A percentile compares a stretch with the other conserved stretches of the same genome.
These are phyloP conservation scores for Teunomyces aglyptinius DNA, from an alignment of 805 yeast genomes.

Conservation along the genomic window DNA sequence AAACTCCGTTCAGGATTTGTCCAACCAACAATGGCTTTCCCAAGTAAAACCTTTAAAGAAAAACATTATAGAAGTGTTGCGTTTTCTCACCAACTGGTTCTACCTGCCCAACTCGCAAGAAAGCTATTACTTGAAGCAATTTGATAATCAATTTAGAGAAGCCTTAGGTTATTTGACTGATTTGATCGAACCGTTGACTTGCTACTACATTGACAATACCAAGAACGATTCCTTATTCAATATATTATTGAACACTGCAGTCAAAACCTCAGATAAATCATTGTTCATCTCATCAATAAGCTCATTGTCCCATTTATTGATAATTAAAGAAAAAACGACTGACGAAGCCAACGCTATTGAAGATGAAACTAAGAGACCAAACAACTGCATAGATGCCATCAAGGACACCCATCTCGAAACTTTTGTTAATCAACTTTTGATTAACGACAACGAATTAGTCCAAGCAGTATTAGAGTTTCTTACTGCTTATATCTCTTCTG, in stretches of 20 bases:
- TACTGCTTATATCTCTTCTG: slow-evolving; percentile 73
- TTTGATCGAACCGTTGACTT: slow-evolving; percentile 77
- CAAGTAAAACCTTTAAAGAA: slow-evolving; percentile 47
- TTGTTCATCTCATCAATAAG: slow-evolving; percentile 68
- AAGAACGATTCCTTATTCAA: slow-evolving; percentile 67
- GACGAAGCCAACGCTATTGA: slow-evolving; percentile 14
- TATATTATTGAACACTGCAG: slow-evolving; percentile 51
- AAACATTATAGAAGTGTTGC: slow-evolving; percentile 46
- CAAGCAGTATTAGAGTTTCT: slow-evolving; percentile 77
- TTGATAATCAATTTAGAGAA: slow-evolving; percentile 48
- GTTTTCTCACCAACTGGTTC: slow-evolving; percentile 35
- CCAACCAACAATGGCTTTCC: slow-evolving; percentile 76
- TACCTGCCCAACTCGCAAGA: slow-evolving; percentile 17
- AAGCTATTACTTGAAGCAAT: slow-evolving; percentile 16
- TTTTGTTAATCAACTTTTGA: slow-evolving; percentile 55
- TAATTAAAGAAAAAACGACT: slow-evolving; percentile 21
- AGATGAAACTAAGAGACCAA: slow-evolving; percentile 16
- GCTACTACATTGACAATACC: slow-evolving; percentile 74
- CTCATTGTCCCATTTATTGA: slow-evolving; percentile 76
- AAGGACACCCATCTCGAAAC: slow-evolving; percentile 44
- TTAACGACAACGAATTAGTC: slow-evolving; percentile 70
- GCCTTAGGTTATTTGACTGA: slow-evolving; percentile 68
- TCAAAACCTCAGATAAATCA: slow-evolving; percentile 61
- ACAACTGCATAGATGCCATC: slow-evolving; percentile 42
- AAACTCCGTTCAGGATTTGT: slow-evolving; percentile 80